These are phyloP conservation scores for Cucurbita ficifolia DNA, from an alignment of 306 rosid genomes.

Conservation along the genomic window DNA sequence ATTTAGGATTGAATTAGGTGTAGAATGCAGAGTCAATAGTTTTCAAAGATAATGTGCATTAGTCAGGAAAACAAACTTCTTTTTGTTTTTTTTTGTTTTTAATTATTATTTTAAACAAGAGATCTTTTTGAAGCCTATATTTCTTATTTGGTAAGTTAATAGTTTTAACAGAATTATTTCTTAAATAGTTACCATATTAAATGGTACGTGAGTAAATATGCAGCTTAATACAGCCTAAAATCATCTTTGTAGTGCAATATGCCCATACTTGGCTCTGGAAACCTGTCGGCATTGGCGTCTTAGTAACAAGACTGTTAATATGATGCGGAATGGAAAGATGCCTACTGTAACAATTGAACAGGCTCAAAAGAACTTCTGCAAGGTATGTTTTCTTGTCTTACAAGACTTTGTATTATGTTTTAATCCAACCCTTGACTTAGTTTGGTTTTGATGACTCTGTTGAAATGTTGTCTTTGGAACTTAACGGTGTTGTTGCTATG, in stretches of 20 bases:
- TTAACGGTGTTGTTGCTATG: neutral
- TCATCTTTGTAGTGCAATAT: conserved; percentile 57
- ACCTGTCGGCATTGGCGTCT: conserved; percentile 99
- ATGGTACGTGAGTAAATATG: conserved; percentile 3
- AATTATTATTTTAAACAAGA: neutral
- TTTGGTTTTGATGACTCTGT: neutral
- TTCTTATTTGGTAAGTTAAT: neutral
- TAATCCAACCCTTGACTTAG: neutral
- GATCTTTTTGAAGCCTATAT: neutral
- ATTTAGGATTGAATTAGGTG: neutral
- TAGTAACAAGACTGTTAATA: conserved; percentile 79
- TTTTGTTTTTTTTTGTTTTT: neutral
- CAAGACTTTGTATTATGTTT: neutral
- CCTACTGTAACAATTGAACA: conserved; percentile 95
- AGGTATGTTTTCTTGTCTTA: conserved; percentile 38
- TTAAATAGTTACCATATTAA: neutral
- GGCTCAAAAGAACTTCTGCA: conserved; percentile 90
- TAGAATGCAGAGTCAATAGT: neutral
- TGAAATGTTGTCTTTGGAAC: neutral
- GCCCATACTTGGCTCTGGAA: conserved; percentile 96
- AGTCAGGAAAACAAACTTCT: neutral
- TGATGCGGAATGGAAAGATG: conserved; percentile 98
- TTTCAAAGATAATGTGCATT: neutral
- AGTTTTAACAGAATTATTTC: too few relatives aligned
- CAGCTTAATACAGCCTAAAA: conserved; percentile 7